Evolutionary conservation across 768 basidiomycete genomes (phyloP), one percentile per base, ranked within the genome.

Genomic region (Lactarius trivialis): DNA sequence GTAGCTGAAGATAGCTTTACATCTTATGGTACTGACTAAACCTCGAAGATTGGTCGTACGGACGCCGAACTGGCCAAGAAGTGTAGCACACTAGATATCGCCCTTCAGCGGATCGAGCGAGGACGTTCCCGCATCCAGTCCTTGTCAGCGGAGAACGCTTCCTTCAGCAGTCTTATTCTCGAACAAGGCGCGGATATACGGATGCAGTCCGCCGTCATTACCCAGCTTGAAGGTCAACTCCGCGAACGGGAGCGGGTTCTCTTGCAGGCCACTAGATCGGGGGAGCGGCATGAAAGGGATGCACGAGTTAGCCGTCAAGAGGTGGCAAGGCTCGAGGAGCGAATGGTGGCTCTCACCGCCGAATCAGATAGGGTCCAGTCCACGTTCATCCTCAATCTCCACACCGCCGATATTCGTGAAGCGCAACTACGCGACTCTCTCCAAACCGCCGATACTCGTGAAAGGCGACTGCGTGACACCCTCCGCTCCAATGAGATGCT

Each of bases 241-340:
- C 11, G 11, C 11, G 57, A 58, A 24, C 32, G 34, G 33, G 24
- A 37, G n/a, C 49, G 15, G 12, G 33, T 34, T 36, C 26, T 50
- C 26, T 33, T 19, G 11, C 28, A 52, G 51, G 30, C 30, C 30
- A 32, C n/a, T 4, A 33, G 26, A 33, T 52, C 7, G 51, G 30
- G 30, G 32, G 32, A 33, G 34, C 48, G 19, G 34, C 34, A 50
- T 9, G 48, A 50, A 15, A 7, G 32, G 24, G 34, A 50, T 11
- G 57, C 57, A n/a, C 49, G 26, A 9, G 48, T 24, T 19, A 26
- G 30, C 34, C 32, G 48, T 21, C 34, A 58, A 58, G 49, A 58
- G 24, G 57, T 58, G 34, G 8, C 57, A 34, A 58, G 48, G 36
- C 48, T 58, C 48, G 57, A 50, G 11, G 57, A 50, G 11, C 57